Base-by-base conservation (phyloP, 2,329 filamentous ascomycete species). In the Amphichorda felina region DNA sequence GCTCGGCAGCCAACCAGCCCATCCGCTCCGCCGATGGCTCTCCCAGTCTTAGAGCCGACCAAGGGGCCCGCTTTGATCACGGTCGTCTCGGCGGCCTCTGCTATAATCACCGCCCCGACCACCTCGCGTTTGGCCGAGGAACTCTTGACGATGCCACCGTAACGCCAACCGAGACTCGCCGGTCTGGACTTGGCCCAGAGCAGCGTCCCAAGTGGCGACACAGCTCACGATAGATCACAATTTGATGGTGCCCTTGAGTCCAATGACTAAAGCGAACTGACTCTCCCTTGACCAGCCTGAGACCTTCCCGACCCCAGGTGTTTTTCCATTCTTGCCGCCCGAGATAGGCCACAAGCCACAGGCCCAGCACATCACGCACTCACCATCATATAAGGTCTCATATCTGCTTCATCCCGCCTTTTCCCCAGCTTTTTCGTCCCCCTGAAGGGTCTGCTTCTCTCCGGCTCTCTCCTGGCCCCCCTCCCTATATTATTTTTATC, bases 191-290 rank as follows among this genome's bases (percentile, higher is more conserved):
- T n/a, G 16, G 18, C n/a, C 31, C 11, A 11, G 13, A 2, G 8
- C 11, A 22, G 5, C 14, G 16, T 24, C 8, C 14, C 31, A 33
- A 21, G 16, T 29, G 27, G 17, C 21, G 25, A 35, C 19, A 21
- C 17, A 26, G 21, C 33, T 27, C 22, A 18, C 22, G 22, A 28
- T 27, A 18, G 9, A 10, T 5, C 33, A 18, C 8, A 11, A 8
- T 21, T 22, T 14, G 10, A 19, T 33, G 31, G 24, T 18, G 18
- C 17, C 30, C 16, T 17, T 17, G 18, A n/a, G 18, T n/a, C n/a
- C 25, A 33, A 37, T 40, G 38, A 40, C 38, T 40, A 40, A 40
- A 40, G 22, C 25, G 19, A 27, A 32, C 33, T 33, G 24, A 37
- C 14, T 33, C 38, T 40, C 38, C 38, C 38, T 40, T 40, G 26